phyloP scores from a whole-genome alignment of 2,329 filamentous ascomycete species.

The Ophiostoma novo-ulmi region DNA sequence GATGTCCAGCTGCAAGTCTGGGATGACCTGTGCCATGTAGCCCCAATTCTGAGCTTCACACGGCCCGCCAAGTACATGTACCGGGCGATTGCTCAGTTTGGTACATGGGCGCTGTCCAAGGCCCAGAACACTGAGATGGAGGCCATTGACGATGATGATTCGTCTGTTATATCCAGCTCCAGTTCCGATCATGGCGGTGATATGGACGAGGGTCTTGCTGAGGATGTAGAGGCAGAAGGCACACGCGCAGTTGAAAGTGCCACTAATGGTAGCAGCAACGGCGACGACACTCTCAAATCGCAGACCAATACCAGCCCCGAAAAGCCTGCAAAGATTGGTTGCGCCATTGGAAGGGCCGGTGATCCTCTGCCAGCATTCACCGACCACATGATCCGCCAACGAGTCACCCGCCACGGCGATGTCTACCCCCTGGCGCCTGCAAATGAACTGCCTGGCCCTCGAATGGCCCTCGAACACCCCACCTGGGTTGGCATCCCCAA shows the following conservation, averaged over 20 bases:
- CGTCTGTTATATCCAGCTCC: constrained; percentile 67
- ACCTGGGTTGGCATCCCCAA: constrained; percentile 74
- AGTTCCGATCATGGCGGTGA: constrained; percentile 26
- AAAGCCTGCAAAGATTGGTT: constrained; percentile 29
- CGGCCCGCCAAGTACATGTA: constrained; percentile 97
- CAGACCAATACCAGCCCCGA: constrained; percentile 22
- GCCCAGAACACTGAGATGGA: constrained; percentile 77
- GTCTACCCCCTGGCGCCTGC: constrained; percentile 63
- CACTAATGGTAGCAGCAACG: background rate
- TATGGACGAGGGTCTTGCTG: background rate
- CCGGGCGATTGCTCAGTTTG: constrained; percentile 84
- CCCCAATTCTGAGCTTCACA: constrained; percentile 90
- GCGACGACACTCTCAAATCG: background rate
- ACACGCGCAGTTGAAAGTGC: background rate
- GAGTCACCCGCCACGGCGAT: constrained; percentile 71
- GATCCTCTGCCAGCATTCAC: constrained; percentile 75
- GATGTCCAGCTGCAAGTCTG: constrained; percentile 92
- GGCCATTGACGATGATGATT: constrained; percentile 67
- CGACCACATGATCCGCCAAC: constrained; percentile 86
- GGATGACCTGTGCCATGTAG: constrained; percentile 91
- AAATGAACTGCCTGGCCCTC: constrained; percentile 61
- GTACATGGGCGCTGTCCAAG: constrained; percentile 80
- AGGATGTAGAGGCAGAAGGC: background rate
- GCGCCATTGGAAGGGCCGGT: constrained; percentile 72
- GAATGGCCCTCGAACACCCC: constrained; percentile 51